Base-by-base conservation (phyloP, 176 grass and related monocot genomes). In the Ensete ventricosum region DNA sequence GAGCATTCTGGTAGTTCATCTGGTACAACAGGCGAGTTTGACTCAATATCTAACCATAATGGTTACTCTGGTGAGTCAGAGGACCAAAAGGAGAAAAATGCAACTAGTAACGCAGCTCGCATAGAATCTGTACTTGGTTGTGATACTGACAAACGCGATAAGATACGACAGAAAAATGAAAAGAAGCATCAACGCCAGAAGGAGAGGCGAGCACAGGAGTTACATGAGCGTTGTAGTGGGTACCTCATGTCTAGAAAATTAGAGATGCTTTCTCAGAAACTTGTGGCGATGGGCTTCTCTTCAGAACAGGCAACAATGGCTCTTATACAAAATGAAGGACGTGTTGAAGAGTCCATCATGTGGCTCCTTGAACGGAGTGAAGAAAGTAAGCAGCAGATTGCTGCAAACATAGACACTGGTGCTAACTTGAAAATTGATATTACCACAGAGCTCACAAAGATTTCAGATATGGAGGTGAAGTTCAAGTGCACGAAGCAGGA, bases 111-210 rank as follows among this genome's bases (percentile, higher is more conserved):
- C 55, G 22, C 53, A 16, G 3, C 11, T 83, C 82, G 84, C 53
- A 83, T 65, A 60, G 90, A 98, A 2, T 84, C 84, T 22, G 62
- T 95, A 79, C 86, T 88, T 76, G 93, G 93, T 51, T 93, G 85
- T 87, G 96, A 99, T 58, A 73, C 71, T 70, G 96, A 95, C 78
- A 99, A 95, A 81, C 88, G 96, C 22, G 96, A 99, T 67, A 99
- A 99, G 84, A 99, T 99, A 66, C 90, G 96, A 51, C 96, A 99
- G 64, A 99, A 99, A 74, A 99, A 99, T 84, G 96, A 99, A 77
- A 99, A 87, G 71, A 99, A 99, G 51, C 96, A 99, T 85, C 96
- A 99, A 76, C 82, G 96, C 53, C 91, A 99, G 81, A 93, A 89
- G 83, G 96, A 99, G 84, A 89, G 84, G 79, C 82, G 96, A 24